Evolutionary conservation across 2,329 filamentous ascomycete species (phyloP), one percentile per base, ranked within the genome.

Genomic region (Sporothrix brunneoviolacea): DNA sequence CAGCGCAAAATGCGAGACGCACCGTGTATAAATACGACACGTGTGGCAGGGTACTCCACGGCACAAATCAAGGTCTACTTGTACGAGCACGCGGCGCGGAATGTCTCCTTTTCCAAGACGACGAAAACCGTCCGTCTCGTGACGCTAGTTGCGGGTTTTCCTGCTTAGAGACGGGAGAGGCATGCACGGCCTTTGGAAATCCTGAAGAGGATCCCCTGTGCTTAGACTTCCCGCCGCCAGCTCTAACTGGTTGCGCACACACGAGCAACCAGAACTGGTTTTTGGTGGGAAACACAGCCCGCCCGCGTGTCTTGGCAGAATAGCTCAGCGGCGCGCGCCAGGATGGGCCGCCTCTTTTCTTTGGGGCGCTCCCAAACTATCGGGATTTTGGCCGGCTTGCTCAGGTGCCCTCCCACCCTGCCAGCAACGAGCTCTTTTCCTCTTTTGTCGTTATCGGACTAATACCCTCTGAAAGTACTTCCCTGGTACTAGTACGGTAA

Each of bases 351-450:
- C n/a, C 15, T 46, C 24, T 27, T 37, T 32, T 30, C 36, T 45
- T 44, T 33, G 41, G 30, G 42, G 35, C 32, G 42, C 38, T 46
- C 28, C 47, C 51, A 53, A 33, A 50, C 51, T 45, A 8, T 50
- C 47, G 51, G 51, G 32, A 53, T 27, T 42, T 24, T 12, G 24
- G 8, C 3, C 9, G 27, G 39, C 18, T 30, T 22, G 22, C 41
- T 13, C 30, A 15, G 13, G 2, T 33, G 24, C 22, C 40, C 33
- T 7, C 15, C 40, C 33, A 18, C 10, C 42, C 19, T 16, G 19
- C 30, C 19, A 16, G 12, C 32, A 22, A 44, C 42, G 42, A 44
- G 32, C 22, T 47, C 16, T 22, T 19, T 47, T 47, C 35, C 33
- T 16, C 22, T 38, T 32, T 38, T 30, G 32, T 33, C 16, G n/a